A percentile compares a stretch with the other conserved stretches of the same genome.
Evolutionary conservation across 106 monocot genomes (phyloP).

Genomic region (Vanilla planifolia): DNA sequence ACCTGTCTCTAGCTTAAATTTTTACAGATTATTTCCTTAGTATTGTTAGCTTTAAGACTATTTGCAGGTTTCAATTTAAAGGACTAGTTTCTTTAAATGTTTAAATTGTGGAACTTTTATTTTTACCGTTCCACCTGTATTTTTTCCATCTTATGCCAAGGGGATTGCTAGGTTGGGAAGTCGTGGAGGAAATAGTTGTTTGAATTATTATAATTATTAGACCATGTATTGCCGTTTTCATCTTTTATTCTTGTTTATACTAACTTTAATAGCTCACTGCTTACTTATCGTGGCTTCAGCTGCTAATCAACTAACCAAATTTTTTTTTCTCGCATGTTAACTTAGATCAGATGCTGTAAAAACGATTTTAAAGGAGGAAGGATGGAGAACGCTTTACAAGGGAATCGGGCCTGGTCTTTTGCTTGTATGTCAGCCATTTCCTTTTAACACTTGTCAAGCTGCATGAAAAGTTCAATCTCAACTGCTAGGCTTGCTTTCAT

Average conservation of each 20-base stretch:
- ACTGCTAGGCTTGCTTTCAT: neutral
- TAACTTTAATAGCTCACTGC: neutral
- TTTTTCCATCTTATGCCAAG: no score
- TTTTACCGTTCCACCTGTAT: no score
- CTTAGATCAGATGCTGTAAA: slow-evolving; percentile 85
- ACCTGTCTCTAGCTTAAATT: no score
- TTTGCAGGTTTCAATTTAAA: no score
- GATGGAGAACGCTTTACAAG: slow-evolving; percentile 70
- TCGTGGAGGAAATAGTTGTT: no score
- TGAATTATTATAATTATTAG: no score
- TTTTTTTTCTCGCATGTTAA: slow-evolving; percentile 24
- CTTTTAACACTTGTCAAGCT: no score
- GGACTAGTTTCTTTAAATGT: no score
- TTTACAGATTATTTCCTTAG: no score
- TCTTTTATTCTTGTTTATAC: slow-evolving; percentile 2
- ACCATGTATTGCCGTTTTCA: neutral
- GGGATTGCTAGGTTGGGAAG: no score
- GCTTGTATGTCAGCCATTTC: slow-evolving; percentile 62
- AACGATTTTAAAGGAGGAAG: slow-evolving; percentile 90
- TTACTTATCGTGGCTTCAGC: neutral
- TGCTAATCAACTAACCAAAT: slow-evolving; percentile 7
- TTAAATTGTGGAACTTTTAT: no score
- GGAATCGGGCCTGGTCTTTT: slow-evolving; percentile 83
- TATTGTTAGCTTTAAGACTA: no score
- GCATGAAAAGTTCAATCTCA: slow-evolving; percentile 2